These are phyloP conservation scores for Puccinia hordei DNA, from an alignment of 1,284 basidiomycete genomes.

Conservation along the genomic window DNA sequence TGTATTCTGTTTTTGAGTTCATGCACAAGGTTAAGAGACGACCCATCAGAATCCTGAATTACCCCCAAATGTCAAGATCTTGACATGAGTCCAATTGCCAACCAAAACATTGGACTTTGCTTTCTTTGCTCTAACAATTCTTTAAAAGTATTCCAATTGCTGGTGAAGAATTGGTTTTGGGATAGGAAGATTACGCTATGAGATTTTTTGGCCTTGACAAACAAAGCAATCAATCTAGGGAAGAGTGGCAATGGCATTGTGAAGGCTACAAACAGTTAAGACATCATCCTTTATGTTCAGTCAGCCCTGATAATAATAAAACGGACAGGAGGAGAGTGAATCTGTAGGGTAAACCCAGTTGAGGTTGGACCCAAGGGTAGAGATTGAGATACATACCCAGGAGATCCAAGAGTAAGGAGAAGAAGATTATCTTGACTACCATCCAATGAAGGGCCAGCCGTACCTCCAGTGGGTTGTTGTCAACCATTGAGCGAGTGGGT, in stretches of 20 bases:
- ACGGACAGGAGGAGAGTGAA: too few species aligned
- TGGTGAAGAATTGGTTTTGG: neutral
- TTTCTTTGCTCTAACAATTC: neutral
- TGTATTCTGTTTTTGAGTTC: conserved; percentile 4
- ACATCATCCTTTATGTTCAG: neutral
- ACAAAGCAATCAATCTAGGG: conserved; percentile 64
- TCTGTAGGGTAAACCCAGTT: too few species aligned
- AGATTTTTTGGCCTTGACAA: conserved; percentile 37
- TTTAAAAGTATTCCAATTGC: neutral
- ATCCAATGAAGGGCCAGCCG: neutral
- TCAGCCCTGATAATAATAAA: too few species aligned
- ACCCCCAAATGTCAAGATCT: too few species aligned
- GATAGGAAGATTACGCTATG: neutral
- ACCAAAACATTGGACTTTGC: neutral
- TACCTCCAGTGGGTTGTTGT: neutral
- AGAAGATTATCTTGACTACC: conserved; percentile 72
- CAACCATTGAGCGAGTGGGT: neutral
- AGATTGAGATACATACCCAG: conserved; percentile 73
- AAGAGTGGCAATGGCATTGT: conserved; percentile 90
- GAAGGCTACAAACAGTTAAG: conserved; percentile 66
- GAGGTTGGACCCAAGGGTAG: neutral
- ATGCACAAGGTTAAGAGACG: too few species aligned
- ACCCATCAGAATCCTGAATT: neutral
- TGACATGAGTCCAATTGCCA: neutral
- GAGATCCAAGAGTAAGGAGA: conserved; percentile 81